Percentiles rank a stretch among this genome's conserved stretches.
phyloP scores from a whole-genome alignment of 305 asterid genomes.

The Fraxinus albicans region DNA sequence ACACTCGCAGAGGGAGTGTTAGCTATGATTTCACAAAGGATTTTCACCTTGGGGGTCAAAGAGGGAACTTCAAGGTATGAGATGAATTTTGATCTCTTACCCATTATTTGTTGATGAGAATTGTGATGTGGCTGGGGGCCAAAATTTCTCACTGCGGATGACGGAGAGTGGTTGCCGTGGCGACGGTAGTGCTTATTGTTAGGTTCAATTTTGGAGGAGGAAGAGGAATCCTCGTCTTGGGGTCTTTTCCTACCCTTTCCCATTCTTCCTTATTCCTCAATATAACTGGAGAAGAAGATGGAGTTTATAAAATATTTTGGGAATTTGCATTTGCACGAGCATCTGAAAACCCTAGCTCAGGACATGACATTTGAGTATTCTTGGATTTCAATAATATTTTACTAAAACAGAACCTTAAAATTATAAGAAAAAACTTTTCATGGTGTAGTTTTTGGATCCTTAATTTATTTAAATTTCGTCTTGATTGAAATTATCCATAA shows the following conservation, averaged over 20 bases:
- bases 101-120: conserved; percentile 26
- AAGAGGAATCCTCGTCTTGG: conserved; percentile 35
- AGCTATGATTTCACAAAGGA: conserved; percentile 57
- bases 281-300: background rate
- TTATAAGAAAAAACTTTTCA: too few species aligned
- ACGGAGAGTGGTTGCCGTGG: conserved; percentile 29
- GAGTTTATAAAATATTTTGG: background rate
- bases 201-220: conserved; percentile 45
- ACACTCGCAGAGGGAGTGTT: conserved; percentile 43
- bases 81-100: conserved; percentile 45
- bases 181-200: conserved; percentile 26
- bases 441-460: too few species aligned
- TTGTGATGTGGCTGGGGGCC: conserved; percentile 23
- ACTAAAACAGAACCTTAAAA: too few species aligned
- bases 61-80: conserved; percentile 39
- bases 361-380: too few species aligned
- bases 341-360: conserved; percentile 21
- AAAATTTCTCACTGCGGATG: conserved; percentile 20
- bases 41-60: conserved; percentile 53
- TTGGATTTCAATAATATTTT: too few species aligned
- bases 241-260: conserved; percentile 38
- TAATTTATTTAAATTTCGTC: too few species aligned
- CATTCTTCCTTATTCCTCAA: conserved; percentile 24
- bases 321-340: conserved; percentile 1
- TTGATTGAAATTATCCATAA: too few species aligned